Conservation (phyloP, 2,329 filamentous ascomycete species). For the Xylogone sp. region DNA sequence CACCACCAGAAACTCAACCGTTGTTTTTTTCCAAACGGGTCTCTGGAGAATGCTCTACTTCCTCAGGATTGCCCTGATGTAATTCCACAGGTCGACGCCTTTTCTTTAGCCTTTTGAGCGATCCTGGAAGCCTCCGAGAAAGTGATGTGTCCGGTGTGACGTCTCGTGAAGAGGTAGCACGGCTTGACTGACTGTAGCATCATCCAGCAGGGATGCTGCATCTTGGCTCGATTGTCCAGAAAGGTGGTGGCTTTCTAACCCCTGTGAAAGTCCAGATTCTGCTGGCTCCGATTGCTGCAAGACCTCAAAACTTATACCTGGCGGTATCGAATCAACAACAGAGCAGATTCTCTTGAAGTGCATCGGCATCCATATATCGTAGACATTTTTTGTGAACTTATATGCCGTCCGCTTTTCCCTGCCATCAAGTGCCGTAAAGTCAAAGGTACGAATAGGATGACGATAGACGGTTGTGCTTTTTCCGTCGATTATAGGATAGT, state of each 20-base stretch:
- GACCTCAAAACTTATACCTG: too few relatives aligned
- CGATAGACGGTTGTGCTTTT: conserved; percentile 22
- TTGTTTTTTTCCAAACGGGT: too few relatives aligned
- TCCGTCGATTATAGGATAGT: conserved; percentile 27
- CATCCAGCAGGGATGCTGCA: conserved; percentile 2
- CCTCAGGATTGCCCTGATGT: too few relatives aligned
- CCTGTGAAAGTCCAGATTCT: conserved; percentile 3
- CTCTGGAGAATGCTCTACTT: too few relatives aligned
- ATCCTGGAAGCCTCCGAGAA: too few relatives aligned
- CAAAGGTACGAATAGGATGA: conserved; percentile 21
- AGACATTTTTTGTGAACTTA: conserved; percentile 23
- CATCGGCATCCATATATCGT: conserved; percentile 21
- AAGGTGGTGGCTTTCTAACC: conserved; percentile 7
- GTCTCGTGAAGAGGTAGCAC: not conserved
- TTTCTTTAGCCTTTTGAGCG: too few relatives aligned
- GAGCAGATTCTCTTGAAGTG: conserved; percentile 23
- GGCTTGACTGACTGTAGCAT: not conserved
- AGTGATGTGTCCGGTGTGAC: too few relatives aligned
- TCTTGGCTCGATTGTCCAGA: conserved; percentile 4
- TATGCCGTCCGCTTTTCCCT: conserved; percentile 21
- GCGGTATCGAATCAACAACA: conserved; percentile 18
- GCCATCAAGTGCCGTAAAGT: conserved; percentile 19
- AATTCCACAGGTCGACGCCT: too few relatives aligned
- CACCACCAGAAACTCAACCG: too few relatives aligned
- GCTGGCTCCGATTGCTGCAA: conserved; percentile 1